A percentile compares a stretch with the other conserved stretches of the same genome.
Evolutionary conservation across 2,329 filamentous ascomycete genomes (phyloP).

Genomic region (Fusarium kyushuense): DNA sequence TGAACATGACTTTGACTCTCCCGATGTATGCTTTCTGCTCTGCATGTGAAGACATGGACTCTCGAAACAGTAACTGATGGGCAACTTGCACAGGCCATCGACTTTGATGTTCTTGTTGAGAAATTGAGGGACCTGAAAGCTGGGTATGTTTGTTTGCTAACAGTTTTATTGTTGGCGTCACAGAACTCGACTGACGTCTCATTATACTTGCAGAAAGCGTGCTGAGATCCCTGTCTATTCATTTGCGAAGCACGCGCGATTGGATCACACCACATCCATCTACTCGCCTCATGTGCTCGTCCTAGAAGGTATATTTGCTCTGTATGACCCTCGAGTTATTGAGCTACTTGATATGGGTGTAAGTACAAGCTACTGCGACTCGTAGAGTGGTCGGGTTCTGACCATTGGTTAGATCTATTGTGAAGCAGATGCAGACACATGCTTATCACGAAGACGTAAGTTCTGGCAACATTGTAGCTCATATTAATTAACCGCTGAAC

Average conservation of each 20-base stretch:
- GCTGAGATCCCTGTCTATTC: conserved; percentile 96
- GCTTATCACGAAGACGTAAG: conserved; percentile 87
- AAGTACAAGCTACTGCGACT: conserved; percentile 38
- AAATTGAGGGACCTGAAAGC: conserved; percentile 86
- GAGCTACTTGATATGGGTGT: conserved; percentile 93
- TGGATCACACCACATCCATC: conserved; percentile 84
- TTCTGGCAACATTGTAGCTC: conserved; percentile 1
- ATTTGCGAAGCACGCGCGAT: conserved; percentile 88
- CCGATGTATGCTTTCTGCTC: conserved; percentile 65
- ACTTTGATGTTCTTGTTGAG: conserved; percentile 90
- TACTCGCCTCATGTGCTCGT: conserved; percentile 98
- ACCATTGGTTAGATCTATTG: conserved; percentile 79
- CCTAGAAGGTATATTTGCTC: conserved; percentile 93
- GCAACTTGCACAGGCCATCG: conserved; percentile 72
- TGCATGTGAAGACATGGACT: background rate
- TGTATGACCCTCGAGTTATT: conserved; percentile 87
- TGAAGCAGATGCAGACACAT: conserved; percentile 94
- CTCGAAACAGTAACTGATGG: conserved; percentile 12
- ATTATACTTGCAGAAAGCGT: conserved; percentile 70
- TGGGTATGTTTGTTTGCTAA: conserved; percentile 71
- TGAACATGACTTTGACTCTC: conserved; percentile 96
- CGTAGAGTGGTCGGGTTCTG: background rate
- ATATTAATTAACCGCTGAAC: conserved; percentile 7
- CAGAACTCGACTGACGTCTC: conserved; percentile 25
- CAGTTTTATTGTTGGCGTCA: background rate